These are phyloP conservation scores for Crepidotus variabilis DNA, from an alignment of 768 basidiomycete species.

Conservation along the genomic window DNA sequence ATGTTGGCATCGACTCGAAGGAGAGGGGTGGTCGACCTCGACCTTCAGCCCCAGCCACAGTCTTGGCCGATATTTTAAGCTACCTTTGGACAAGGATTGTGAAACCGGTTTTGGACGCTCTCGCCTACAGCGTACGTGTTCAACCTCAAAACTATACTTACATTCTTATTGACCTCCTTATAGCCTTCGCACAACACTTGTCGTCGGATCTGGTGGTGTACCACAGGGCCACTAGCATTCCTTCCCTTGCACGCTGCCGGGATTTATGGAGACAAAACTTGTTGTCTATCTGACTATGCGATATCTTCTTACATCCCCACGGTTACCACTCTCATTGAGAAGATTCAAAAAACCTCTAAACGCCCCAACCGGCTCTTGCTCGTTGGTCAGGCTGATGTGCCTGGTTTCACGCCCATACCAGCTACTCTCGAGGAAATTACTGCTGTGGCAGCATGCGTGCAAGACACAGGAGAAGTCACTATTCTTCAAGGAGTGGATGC, in stretches of 20 bases:
- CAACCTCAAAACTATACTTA: too few species aligned
- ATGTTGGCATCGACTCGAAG: background rate
- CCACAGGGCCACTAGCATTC: constrained; percentile 18
- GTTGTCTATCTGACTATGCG: constrained; percentile 11
- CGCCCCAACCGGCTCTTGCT: constrained; percentile 3
- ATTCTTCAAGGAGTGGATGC: constrained; percentile 7
- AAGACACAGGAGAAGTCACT: background rate
- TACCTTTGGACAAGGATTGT: constrained; percentile 18
- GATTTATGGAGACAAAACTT: constrained; percentile 4
- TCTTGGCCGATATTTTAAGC: constrained; percentile 6
- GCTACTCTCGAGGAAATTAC: background rate
- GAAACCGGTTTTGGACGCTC: constrained; percentile 17
- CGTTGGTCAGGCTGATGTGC: constrained; percentile 9
- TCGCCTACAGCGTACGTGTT: constrained; percentile 8
- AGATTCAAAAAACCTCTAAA: background rate
- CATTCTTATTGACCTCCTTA: background rate
- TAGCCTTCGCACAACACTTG: background rate
- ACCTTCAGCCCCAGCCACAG: background rate
- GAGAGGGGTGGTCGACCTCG: background rate
- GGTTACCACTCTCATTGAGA: constrained; percentile 10
- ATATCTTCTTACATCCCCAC: constrained; percentile 21
- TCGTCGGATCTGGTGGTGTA: constrained; percentile 13
- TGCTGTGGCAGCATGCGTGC: background rate
- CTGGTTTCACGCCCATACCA: constrained; percentile 6
- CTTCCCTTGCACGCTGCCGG: constrained; percentile 20